These are phyloP conservation scores for Pyracantha coccinea DNA, from an alignment of 331 rosid genomes.

Conservation along the genomic window DNA sequence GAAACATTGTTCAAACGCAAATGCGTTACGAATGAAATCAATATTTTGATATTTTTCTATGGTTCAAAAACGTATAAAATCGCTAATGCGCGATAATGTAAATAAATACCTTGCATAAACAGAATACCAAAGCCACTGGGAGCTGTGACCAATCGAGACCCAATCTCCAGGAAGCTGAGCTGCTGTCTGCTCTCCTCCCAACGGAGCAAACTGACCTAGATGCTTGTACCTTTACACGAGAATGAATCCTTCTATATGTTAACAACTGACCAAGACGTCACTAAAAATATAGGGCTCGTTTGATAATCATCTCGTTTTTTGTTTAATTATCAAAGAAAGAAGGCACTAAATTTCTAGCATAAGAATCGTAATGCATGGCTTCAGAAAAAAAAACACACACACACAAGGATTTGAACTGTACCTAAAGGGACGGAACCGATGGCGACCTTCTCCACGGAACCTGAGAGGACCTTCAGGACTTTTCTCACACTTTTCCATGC, in stretches of 20 bases:
- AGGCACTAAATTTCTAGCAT: too few species aligned
- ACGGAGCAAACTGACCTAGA: conserved; percentile 96
- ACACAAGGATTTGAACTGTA: conserved; percentile 14
- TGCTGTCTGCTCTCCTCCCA: conserved; percentile 98
- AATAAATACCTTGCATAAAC: conserved; percentile 92
- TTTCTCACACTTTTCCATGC: conserved; percentile 68
- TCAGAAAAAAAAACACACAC: background rate
- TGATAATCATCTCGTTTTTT: too few species aligned
- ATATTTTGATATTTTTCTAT: too few species aligned
- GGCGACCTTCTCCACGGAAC: conserved; percentile 92
- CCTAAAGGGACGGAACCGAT: conserved; percentile 89
- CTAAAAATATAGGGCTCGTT: too few species aligned
- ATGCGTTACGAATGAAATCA: background rate
- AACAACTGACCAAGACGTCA: too few species aligned
- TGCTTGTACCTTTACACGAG: conserved; percentile 68
- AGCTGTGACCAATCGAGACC: conserved; percentile 91
- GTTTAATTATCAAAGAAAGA: too few species aligned
- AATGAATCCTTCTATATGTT: background rate
- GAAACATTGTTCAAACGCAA: conserved; percentile 7
- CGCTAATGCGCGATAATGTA: too few species aligned
- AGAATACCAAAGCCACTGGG: conserved; percentile 99
- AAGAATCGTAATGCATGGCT: background rate
- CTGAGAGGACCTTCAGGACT: conserved; percentile 93
- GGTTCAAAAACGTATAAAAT: too few species aligned
- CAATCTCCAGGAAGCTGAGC: conserved; percentile 99